phyloP scores from a whole-genome alignment of 2,329 filamentous ascomycete species.

The Pyrenochaeta sp. region DNA sequence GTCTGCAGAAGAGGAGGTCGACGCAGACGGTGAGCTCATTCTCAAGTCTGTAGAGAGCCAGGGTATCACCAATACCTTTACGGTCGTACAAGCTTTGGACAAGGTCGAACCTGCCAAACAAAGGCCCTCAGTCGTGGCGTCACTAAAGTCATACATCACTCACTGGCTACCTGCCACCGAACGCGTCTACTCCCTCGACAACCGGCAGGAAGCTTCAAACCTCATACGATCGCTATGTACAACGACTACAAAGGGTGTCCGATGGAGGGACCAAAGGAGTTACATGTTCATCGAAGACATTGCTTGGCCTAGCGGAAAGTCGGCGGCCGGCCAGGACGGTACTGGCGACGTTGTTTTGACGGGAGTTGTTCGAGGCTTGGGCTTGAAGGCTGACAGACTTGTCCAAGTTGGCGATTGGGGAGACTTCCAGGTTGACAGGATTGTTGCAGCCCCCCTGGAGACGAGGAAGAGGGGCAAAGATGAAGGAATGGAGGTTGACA shows the following conservation, averaged over 20 bases:
- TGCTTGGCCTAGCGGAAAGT: constrained; percentile 67
- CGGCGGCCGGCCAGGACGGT: constrained; percentile 55
- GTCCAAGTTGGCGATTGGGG: constrained; percentile 95
- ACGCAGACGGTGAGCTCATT: constrained; percentile 83
- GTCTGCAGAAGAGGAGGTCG: constrained; percentile 83
- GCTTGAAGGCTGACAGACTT: constrained; percentile 87
- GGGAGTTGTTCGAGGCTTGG: constrained; percentile 84
- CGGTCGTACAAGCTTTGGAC: constrained; percentile 81
- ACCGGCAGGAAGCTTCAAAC: constrained; percentile 88
- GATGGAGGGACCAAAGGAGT: constrained; percentile 93
- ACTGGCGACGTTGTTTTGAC: constrained; percentile 74
- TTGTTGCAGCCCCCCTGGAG: constrained; percentile 76
- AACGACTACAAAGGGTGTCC: constrained; percentile 89
- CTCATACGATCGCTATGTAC: constrained; percentile 90
- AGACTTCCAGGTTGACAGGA: constrained; percentile 89
- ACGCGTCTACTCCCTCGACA: constrained; percentile 89
- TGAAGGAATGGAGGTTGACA: constrained; percentile 74
- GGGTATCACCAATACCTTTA: constrained; percentile 91
- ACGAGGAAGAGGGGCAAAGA: constrained; percentile 66
- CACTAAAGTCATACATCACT: constrained; percentile 89
- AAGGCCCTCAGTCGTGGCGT: constrained; percentile 76
- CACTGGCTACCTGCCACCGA: constrained; percentile 95
- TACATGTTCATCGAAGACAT: constrained; percentile 94
- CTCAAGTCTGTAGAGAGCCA: constrained; percentile 90
- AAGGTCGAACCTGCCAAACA: constrained; percentile 82